Evolutionary conservation across 176 grass and related monocot genomes (phyloP), one percentile per base, ranked within the genome.

Genomic region (Oryza meridionalis): DNA sequence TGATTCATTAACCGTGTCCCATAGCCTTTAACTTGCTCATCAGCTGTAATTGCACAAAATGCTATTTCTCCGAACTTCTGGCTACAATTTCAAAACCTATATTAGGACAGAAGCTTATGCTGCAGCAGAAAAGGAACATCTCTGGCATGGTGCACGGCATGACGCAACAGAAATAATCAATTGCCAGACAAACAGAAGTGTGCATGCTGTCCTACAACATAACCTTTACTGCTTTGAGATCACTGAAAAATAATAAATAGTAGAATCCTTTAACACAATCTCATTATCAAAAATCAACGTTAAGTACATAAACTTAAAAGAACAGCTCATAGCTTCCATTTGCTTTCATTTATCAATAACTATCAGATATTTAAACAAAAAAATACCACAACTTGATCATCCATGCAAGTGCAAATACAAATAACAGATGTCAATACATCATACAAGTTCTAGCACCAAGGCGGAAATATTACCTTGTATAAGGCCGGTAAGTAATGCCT

Each of bases 21-120:
- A 84, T 99, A 99, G n/a, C 96, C 96, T 90, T 99, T 99, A 59
- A 99, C 96, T 96, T 99, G 96, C 73, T 99, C 93, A 90, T 99
- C 96, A 46, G 93, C 89, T 86, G 96, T 99, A 67, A 99, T 99
- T 59, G 96, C 96, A 89, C 93, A 96, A 73, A 99, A 99, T 68
- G 96, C 93, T 90, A 99, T 99, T 78, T 99, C 97, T 74, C 93
- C 97, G 64, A 99, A 99, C 79, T 75, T 96, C 86, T 99, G 93
- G 83, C 97, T 99, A 90, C 55, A 88, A 73, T 81, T 70, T 73
- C 64, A 73, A 65, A 65, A 81, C 27, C 67, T 69, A 11, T 77
- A 90, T 82, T 65, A 88, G 81, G 35, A 78, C 19, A 81, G 16
- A 13, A 64, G 38, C 31, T 38, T 38, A 65, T 75, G 69, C 38